A percentile compares a stretch with the other conserved stretches of the same genome.
These are phyloP conservation scores for Monosporascus sp. DNA, from an alignment of 2,329 filamentous ascomycete genomes.

Conservation along the genomic window DNA sequence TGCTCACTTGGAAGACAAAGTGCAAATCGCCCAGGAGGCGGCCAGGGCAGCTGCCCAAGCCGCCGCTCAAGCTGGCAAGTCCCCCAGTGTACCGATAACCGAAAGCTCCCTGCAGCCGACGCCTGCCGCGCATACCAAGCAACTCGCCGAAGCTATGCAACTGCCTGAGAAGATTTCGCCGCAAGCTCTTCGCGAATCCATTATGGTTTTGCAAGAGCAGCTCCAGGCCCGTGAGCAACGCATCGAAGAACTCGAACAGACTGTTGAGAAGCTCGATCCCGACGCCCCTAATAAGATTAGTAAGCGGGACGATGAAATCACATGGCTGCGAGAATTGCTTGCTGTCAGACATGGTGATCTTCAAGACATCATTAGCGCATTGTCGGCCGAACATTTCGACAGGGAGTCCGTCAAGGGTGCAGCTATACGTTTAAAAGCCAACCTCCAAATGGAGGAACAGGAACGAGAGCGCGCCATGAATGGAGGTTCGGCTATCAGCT, in stretches of 20 bases:
- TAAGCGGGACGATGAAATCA: constrained; percentile 90
- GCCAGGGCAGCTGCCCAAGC: constrained; percentile 77
- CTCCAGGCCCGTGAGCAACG: constrained; percentile 86
- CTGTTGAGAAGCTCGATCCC: constrained; percentile 62
- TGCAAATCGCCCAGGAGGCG: constrained; percentile 84
- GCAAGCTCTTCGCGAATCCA: constrained; percentile 90
- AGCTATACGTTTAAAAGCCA: constrained; percentile 86
- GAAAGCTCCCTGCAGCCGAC: constrained; percentile 42
- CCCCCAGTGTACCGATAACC: constrained; percentile 30
- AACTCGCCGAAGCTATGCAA: constrained; percentile 36
- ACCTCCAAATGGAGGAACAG: constrained; percentile 96
- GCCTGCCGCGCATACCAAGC: constrained; percentile 34
- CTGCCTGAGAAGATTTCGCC: constrained; percentile 84
- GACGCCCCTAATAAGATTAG: constrained; percentile 78
- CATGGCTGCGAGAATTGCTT: constrained; percentile 89
- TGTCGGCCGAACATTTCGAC: constrained; percentile 72
- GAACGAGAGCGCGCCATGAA: constrained; percentile 82
- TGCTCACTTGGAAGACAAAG: constrained; percentile 78
- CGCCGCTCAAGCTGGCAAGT: constrained; percentile 25
- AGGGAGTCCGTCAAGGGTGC: constrained; percentile 78
- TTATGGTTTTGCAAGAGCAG: constrained; percentile 94
- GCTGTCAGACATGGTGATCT: constrained; percentile 87
- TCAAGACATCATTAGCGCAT: constrained; percentile 79
- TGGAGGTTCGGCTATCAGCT: constrained; percentile 57
- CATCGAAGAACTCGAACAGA: constrained; percentile 80